Evolutionary conservation across 2,329 filamentous ascomycete species (phyloP).

Genomic region (Sporothrix mexicana): DNA sequence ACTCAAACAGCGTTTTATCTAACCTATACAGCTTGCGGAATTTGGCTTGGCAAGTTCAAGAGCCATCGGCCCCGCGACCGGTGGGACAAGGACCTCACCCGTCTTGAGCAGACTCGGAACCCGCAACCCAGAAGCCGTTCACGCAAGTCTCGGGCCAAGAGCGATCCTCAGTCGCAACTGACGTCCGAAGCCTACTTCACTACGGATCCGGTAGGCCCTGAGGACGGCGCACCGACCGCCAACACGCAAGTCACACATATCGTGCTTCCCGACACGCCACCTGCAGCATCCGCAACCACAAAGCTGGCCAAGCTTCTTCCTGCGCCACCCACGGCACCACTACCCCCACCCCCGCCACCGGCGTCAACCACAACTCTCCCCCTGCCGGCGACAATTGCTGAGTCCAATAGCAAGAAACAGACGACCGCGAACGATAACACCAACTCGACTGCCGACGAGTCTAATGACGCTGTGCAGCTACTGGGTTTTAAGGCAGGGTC

Average conservation of each 20-base stretch:
- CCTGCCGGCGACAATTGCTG: not conserved
- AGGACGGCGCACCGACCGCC: slow-evolving; percentile 43
- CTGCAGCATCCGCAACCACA: not conserved
- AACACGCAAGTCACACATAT: not conserved
- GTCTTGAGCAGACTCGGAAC: slow-evolving; percentile 58
- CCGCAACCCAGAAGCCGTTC: slow-evolving; percentile 47
- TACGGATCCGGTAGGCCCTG: slow-evolving; percentile 59
- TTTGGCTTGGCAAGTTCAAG: slow-evolving; percentile 92
- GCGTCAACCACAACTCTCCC: not conserved
- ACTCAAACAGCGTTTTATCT: slow-evolving; percentile 17
- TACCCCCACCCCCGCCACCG: slow-evolving; percentile 4
- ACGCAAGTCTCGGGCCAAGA: slow-evolving; percentile 58
- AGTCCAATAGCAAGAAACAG: not conserved
- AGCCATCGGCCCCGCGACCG: slow-evolving; percentile 80
- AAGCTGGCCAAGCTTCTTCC: not conserved
- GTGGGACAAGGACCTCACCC: slow-evolving; percentile 72
- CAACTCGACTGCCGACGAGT: not conserved
- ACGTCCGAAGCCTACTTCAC: slow-evolving; percentile 61
- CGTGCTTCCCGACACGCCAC: not conserved
- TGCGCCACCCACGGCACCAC: not conserved
- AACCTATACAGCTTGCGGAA: slow-evolving; percentile 71
- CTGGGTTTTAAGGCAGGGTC: slow-evolving; percentile 45
- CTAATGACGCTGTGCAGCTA: not conserved
- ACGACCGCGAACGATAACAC: not conserved
- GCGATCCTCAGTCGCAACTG: slow-evolving; percentile 51